A percentile compares a stretch with the other conserved stretches of the same genome.
Conservation (phyloP, 192 early-diverging fungal species). For the Lobosporangium transversale region DNA sequence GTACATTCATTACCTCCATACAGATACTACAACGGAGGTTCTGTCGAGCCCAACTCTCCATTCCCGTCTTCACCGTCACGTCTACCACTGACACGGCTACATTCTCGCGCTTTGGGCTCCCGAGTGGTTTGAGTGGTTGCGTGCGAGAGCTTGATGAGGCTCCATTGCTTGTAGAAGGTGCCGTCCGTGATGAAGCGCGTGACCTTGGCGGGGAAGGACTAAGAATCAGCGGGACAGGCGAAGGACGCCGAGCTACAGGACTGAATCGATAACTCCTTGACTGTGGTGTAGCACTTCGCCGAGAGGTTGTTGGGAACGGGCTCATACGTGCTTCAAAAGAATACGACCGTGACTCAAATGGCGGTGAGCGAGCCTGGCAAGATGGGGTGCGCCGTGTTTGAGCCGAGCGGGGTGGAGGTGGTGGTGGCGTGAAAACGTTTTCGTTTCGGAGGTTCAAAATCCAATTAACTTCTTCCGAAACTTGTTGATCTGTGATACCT, state of each 20-base stretch:
- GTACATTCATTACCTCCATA: slow-evolving; percentile 18
- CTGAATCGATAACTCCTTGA: slow-evolving; percentile 3
- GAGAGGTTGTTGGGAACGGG: slow-evolving; percentile 20
- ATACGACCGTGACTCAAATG: slow-evolving; percentile 6
- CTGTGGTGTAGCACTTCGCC: slow-evolving; percentile 9
- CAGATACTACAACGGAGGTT: slow-evolving; percentile 31
- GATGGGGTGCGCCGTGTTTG: background rate
- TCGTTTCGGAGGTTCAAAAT: slow-evolving; percentile 12
- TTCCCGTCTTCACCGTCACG: background rate
- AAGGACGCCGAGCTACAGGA: slow-evolving; percentile 21
- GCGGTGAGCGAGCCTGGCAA: slow-evolving; percentile 10
- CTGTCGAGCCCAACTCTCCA: slow-evolving; percentile 14
- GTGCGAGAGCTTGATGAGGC: too few species aligned
- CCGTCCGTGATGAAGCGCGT: background rate
- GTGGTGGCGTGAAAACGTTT: background rate
- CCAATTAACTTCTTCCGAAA: slow-evolving; percentile 7
- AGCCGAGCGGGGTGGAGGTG: background rate
- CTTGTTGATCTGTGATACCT: slow-evolving; percentile 8
- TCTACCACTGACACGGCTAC: background rate
- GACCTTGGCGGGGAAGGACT: slow-evolving; percentile 1
- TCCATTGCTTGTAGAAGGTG: too few species aligned
- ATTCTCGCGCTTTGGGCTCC: too few species aligned
- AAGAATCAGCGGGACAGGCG: slow-evolving; percentile 28
- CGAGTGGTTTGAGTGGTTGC: too few species aligned
- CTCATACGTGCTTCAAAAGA: slow-evolving; percentile 22